Evolutionary conservation across 805 yeast species (phyloP).

Genomic region (Huiozyma naganishii): DNA sequence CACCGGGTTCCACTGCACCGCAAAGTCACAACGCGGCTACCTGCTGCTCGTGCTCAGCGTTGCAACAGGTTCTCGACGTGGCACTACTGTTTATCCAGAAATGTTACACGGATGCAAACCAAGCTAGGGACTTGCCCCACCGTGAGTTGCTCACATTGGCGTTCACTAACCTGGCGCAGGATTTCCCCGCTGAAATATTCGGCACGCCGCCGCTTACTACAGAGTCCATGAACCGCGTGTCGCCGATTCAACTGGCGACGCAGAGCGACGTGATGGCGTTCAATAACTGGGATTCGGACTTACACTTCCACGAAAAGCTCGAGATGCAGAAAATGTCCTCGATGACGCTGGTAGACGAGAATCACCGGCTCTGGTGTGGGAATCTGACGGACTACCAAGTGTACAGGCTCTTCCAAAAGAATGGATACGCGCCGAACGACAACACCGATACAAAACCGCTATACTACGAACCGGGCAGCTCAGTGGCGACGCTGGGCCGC

Average conservation of each 20-base stretch:
- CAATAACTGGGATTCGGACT: slow-evolving; percentile 58
- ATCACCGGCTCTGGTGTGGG: slow-evolving; percentile 63
- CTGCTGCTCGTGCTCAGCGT: slow-evolving; percentile 14
- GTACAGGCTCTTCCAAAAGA: slow-evolving; percentile 12
- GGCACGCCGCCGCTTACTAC: slow-evolving; percentile 16
- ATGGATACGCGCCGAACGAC: neutral
- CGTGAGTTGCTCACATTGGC: slow-evolving; percentile 7
- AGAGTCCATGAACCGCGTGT: slow-evolving; percentile 8
- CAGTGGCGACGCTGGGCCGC: slow-evolving; percentile 35
- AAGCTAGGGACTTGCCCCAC: neutral
- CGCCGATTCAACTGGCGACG: slow-evolving; percentile 20
- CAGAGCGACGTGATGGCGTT: slow-evolving; percentile 33
- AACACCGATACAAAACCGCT: slow-evolving; percentile 11
- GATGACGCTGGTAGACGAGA: slow-evolving; percentile 44
- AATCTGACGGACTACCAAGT: slow-evolving; percentile 62
- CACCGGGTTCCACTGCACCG: slow-evolving; percentile 13
- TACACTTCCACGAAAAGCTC: slow-evolving; percentile 61
- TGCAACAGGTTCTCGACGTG: slow-evolving; percentile 32
- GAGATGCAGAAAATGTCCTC: slow-evolving; percentile 78
- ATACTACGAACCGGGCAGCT: slow-evolving; percentile 41
- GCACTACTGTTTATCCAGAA: slow-evolving; percentile 30
- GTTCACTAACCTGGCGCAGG: slow-evolving; percentile 4
- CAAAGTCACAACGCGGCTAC: neutral
- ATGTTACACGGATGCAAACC: slow-evolving; percentile 2
- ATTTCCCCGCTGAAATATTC: slow-evolving; percentile 14